Base-by-base conservation (phyloP, 164 flowering plant genomes). In the Umbellularia californica region DNA sequence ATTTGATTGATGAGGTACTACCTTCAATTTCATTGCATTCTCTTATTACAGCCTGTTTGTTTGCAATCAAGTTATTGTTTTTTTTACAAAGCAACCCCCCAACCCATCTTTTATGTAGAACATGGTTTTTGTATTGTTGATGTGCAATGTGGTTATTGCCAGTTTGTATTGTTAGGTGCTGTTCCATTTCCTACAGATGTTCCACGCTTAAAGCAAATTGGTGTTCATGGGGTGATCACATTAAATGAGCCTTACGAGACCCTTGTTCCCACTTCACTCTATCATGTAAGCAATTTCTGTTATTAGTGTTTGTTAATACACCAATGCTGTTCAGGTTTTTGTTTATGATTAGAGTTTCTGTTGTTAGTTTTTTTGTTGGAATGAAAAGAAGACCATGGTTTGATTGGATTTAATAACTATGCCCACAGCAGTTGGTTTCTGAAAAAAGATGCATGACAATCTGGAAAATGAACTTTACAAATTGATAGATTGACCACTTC, bases 101-200 rank as follows among this genome's bases (percentile, higher is more conserved):
- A 30, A 4, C 6, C 28, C 3, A 11, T 67, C 9, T 69, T 15
- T 69, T 47, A 0, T 64, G 13, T 12, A 64, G 25, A 64, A 24
- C 28, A 25, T 64, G 14, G 25, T 13, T 47, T 24, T 50, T 19
- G 10, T 3, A 19, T 24, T 17, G 27, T 51, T 22, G 20, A 55
- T 50, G 72, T 78, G n/a, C n/a, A 75, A 81, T 52, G 66, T 58
- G 19, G 77, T 28, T 6, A 5, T 66, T 68, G 67, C 75, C 93
- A 94, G 97, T 90, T 85, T 88, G 22, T 94, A 69, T 71, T 94
- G 81, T 75, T 94, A 79, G 98, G 98, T 72, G 98, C 98, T 75
- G 98, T 94, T 84, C 98, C 98, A 68, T 94, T 94, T 81, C 95
- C 98, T 17, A 58, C 81, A 73, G 94, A 94, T 81, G 97, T 94